Percentiles rank a stretch among this genome's conserved stretches.
phyloP scores from a whole-genome alignment of 2,329 filamentous ascomycete species.

The Phyllosticta citribraziliensis region DNA sequence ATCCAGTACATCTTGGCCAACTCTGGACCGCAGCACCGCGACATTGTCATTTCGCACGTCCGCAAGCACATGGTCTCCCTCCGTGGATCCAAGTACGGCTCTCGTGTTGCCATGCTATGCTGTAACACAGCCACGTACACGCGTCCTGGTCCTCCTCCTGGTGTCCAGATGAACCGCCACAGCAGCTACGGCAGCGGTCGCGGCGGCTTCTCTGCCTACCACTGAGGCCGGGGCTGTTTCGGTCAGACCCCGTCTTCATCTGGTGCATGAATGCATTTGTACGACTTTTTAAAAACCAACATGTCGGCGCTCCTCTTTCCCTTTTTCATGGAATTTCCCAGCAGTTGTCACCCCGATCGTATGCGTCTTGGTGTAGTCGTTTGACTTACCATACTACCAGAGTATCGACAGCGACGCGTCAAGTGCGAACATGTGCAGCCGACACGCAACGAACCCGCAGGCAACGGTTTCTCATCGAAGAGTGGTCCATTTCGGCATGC shows the following conservation, averaged over 20 bases:
- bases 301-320: slow-evolving; percentile 5
- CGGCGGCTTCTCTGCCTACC: slow-evolving; percentile 16
- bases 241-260: neutral
- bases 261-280: slow-evolving; percentile 8
- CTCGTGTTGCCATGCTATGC: slow-evolving; percentile 96
- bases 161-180: slow-evolving; percentile 35
- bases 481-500: neutral
- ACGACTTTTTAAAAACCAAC: slow-evolving; percentile 4
- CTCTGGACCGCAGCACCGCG: slow-evolving; percentile 76
- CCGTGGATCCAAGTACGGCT: slow-evolving; percentile 95
- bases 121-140: slow-evolving; percentile 87
- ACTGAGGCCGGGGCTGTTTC: neutral
- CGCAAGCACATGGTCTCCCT: slow-evolving; percentile 99
- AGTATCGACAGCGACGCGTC: neutral
- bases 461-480: neutral
- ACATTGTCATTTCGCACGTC: slow-evolving; percentile 87
- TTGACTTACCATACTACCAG: slow-evolving; percentile 6
- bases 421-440: neutral
- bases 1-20: slow-evolving; percentile 96
- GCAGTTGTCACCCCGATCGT: slow-evolving; percentile 5
- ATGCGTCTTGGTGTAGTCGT: slow-evolving; percentile 9
- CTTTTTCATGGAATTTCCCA: slow-evolving; percentile 8
- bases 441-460: neutral
- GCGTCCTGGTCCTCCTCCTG: slow-evolving; percentile 74
- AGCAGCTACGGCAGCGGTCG: slow-evolving; percentile 17